Percentiles rank a stretch among this genome's conserved stretches.
Evolutionary conservation across 441 rosid genomes (phyloP).

Genomic region (Melianthus villosus): DNA sequence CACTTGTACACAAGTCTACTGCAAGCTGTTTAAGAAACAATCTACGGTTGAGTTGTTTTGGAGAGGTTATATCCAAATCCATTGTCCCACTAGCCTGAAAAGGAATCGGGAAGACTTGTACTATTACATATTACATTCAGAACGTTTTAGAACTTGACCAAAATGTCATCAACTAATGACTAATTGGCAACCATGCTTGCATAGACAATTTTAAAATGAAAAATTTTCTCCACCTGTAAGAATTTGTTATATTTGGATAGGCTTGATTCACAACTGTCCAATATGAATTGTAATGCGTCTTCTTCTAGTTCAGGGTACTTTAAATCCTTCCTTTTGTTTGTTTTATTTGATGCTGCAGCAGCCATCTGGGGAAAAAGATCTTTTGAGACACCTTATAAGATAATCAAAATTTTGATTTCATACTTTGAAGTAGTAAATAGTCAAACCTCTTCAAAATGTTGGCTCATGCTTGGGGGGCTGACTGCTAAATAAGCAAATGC

Average conservation of each 20-base stretch:
- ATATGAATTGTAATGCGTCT: conserved; percentile 51
- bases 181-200: too few relatives aligned
- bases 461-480: conserved; percentile 73
- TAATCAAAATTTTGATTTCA: neutral
- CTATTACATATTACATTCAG: too few relatives aligned
- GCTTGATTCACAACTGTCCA: conserved; percentile 73
- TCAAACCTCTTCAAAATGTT: conserved; percentile 66
- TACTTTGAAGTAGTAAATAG: neutral
- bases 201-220: too few relatives aligned
- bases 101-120: neutral
- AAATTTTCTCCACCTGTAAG: conserved; percentile 42
- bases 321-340: conserved; percentile 33
- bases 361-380: conserved; percentile 50
- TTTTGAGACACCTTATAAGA: conserved; percentile 3
- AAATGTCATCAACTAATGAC: too few relatives aligned
- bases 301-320: conserved; percentile 66
- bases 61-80: conserved; percentile 92
- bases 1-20: conserved; percentile 77
- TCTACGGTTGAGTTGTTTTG: conserved; percentile 71
- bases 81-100: conserved; percentile 73
- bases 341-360: conserved; percentile 68
- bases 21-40: conserved; percentile 83
- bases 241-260: conserved; percentile 72
- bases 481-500: conserved; percentile 74
- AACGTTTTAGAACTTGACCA: too few relatives aligned